phyloP scores from a whole-genome alignment of 768 basidiomycete species.

The Floccularia luteovirens region DNA sequence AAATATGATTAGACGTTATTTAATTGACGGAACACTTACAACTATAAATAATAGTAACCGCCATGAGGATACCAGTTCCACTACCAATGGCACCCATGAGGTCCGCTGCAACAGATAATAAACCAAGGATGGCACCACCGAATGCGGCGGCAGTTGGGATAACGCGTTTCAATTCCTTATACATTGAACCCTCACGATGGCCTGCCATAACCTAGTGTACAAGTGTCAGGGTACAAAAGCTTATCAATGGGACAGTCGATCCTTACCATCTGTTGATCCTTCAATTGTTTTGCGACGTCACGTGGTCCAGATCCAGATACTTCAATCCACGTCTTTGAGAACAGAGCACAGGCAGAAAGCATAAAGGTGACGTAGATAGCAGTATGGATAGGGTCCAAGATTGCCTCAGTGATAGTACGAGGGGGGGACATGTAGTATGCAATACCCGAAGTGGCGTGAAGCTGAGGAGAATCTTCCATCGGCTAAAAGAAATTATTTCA shows the following conservation, averaged over 20 bases:
- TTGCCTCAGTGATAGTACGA: constrained; percentile 81
- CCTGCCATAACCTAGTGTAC: constrained; percentile 70
- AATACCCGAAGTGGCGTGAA: constrained; percentile 83
- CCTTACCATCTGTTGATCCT: constrained; percentile 94
- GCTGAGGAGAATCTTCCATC: constrained; percentile 88
- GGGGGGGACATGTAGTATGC: constrained; percentile 98
- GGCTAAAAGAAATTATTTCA: constrained; percentile 48
- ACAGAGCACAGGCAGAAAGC: constrained; percentile 89
- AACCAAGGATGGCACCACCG: constrained; percentile 93
- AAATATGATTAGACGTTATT: neutral
- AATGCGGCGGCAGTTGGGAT: constrained; percentile 98
- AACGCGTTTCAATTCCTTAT: constrained; percentile 97
- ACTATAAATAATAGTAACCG: constrained; percentile 95
- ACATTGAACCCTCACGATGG: constrained; percentile 96
- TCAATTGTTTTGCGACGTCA: constrained; percentile 96
- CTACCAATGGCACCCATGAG: constrained; percentile 94
- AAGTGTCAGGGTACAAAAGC: constrained; percentile 1
- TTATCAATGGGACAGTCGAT: neutral
- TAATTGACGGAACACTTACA: constrained; percentile 34
- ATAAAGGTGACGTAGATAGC: constrained; percentile 88
- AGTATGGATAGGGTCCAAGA: constrained; percentile 93
- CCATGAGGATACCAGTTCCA: constrained; percentile 95
- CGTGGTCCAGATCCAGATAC: constrained; percentile 94
- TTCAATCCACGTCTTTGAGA: constrained; percentile 99
- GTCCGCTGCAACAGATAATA: constrained; percentile 87